Conservation (phyloP, 371 early-diverging fungal genomes). For the Lichtheimia corymbifera region DNA sequence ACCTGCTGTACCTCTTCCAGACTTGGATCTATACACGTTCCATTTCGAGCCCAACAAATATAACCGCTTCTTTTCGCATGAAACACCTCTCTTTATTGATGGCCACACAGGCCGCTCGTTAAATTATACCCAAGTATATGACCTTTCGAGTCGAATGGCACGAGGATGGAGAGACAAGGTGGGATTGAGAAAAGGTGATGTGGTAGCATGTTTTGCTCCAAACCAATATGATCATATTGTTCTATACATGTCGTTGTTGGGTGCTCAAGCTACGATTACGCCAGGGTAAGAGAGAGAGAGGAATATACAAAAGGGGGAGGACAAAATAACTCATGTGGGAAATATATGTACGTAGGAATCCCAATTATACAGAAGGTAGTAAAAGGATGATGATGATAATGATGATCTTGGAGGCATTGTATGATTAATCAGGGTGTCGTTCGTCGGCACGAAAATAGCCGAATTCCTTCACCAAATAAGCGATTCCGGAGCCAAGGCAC, state of each 20-base stretch:
- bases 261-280: conserved; percentile 35
- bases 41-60: conserved; percentile 45
- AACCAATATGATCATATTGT: conserved; percentile 55
- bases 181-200: conserved; percentile 62
- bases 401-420: conserved; percentile 51
- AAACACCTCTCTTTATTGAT: conserved; percentile 57
- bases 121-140: conserved; percentile 62
- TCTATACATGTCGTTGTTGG: conserved; percentile 37
- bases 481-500: conserved; percentile 46
- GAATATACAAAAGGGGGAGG: neutral
- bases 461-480: conserved; percentile 22
- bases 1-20: conserved; percentile 54
- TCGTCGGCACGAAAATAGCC: conserved; percentile 50
- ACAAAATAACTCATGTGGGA: neutral
- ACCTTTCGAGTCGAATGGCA: conserved; percentile 56
- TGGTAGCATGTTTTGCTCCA: conserved; percentile 69
- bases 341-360: conserved; percentile 13
- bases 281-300: conserved; percentile 26
- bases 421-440: conserved; percentile 27
- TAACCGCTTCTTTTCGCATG: conserved; percentile 29
- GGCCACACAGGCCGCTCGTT: conserved; percentile 52
- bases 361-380: conserved; percentile 22
- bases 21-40: conserved; percentile 66
- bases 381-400: too few relatives aligned
- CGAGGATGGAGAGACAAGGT: conserved; percentile 59